phyloP scores from a whole-genome alignment of 352 stramenopile genomes.

The Aphanomyces stellatus region DNA sequence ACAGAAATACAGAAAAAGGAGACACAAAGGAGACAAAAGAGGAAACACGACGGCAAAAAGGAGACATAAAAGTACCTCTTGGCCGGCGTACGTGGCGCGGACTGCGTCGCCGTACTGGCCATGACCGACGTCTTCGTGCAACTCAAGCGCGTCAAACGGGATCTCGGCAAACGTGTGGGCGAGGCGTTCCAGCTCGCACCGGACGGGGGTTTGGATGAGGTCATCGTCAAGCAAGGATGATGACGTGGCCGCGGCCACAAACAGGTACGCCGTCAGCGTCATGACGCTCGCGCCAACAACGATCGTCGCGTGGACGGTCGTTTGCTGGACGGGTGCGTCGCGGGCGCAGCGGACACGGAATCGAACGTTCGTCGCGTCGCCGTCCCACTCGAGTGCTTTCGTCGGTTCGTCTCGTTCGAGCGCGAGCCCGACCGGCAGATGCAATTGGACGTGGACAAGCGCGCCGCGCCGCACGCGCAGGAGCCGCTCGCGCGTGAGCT shows the following conservation, averaged over 20 bases:
- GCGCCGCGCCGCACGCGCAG: conserved; percentile 54
- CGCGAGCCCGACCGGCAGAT: conserved; percentile 30
- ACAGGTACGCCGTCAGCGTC: conserved; percentile 52
- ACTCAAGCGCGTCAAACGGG: conserved; percentile 46
- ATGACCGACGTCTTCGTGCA: conserved; percentile 57
- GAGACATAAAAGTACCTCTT: too few species aligned
- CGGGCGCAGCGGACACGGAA: conserved; percentile 49
- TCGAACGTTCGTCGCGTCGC: conserved; percentile 45
- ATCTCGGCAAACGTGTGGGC: conserved; percentile 24
- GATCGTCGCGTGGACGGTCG: conserved; percentile 47
- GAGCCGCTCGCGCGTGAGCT: conserved; percentile 45
- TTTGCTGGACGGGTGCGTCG: conserved; percentile 25
- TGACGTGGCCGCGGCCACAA: background rate
- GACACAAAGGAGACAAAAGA: too few species aligned
- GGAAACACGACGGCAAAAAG: too few species aligned
- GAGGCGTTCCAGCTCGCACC: background rate
- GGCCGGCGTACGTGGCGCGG: conserved; percentile 40
- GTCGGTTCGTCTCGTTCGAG: conserved; percentile 44
- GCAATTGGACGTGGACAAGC: conserved; percentile 49
- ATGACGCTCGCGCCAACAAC: conserved; percentile 53
- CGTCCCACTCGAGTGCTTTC: conserved; percentile 59
- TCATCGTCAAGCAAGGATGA: too few species aligned
- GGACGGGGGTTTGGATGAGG: background rate
- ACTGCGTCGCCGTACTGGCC: conserved; percentile 43
- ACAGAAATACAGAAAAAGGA: too few species aligned